Base-by-base conservation (phyloP, 805 yeast genomes). In the Teunomyces tritomae region DNA sequence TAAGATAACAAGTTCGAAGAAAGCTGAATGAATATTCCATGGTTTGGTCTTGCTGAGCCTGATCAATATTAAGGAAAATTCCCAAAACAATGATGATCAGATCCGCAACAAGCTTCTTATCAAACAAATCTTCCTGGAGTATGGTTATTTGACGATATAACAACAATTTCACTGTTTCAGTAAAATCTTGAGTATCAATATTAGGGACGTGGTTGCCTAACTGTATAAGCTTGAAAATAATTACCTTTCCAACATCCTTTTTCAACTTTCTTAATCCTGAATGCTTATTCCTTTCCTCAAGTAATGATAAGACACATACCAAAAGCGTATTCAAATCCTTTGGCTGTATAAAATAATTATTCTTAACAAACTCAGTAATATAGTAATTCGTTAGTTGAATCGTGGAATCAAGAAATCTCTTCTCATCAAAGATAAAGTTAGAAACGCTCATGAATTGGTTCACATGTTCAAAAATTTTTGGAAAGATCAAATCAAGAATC, bases 51-150 rank as follows among this genome's bases (percentile, higher is more conserved):
- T 64, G 68, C 4, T 50, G 47, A 3, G 48, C 49, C 4, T 50
- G 42, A 2, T 43, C 27, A 13, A 61, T 34, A 37, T 55, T 58
- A 27, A 67, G 49, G 28, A 59, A 65, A 8, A 41, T 46, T 2
- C 75, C 77, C 44, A 71, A 46, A 1, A 71, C 41, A 4, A 70
- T 50, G 6, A 64, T 60, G 10, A 74, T 55, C 11, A 77, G 49
- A 36, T 65, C 63, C 0, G 70, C 59, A 11, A 71, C 49, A 27
- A 62, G 64, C n/a, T 64, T 63, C 47, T 60, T 63, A 13, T 63
- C 61, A 14, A 79, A 50, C 2, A 64, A 57, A 1, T 63, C 73
- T 5, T 49, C 49, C n/a, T 59, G 58, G 30, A 70, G 57, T n/a
- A 70, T 50, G 5, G 60, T 51, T 7, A 62, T 56, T 49, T 67